Conservation (phyloP, 768 basidiomycete genomes). For the Hericium coralloides region DNA sequence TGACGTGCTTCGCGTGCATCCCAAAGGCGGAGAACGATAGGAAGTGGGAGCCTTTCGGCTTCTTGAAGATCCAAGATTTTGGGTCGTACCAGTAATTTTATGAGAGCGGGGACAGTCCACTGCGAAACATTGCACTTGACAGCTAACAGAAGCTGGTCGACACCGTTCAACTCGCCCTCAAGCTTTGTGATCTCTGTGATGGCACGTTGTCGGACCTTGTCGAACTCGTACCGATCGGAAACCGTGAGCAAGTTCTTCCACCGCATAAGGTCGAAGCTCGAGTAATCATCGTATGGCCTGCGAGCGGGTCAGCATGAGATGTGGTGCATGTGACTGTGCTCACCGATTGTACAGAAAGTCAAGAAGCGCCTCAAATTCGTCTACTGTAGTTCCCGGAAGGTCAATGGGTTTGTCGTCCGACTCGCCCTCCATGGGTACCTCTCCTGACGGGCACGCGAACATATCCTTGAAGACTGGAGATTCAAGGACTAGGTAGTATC, state of each 20-base stretch:
- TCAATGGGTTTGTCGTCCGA: conserved; percentile 13
- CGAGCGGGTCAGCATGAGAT: background rate
- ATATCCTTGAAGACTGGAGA: conserved; percentile 16
- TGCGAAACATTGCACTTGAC: conserved; percentile 11
- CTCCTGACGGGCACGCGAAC: conserved; percentile 2
- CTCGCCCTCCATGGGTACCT: conserved; percentile 8
- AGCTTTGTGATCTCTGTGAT: conserved; percentile 8
- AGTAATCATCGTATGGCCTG: conserved; percentile 10
- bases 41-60: background rate
- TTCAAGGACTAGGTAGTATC: conserved; percentile 10
- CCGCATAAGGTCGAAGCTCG: background rate
- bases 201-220: conserved; percentile 8
- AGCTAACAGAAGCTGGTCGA: conserved; percentile 13
- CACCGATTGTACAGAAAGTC: conserved; percentile 15
- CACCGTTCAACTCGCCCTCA: conserved; percentile 5
- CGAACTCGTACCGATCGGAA: conserved; percentile 10
- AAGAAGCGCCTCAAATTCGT: conserved; percentile 13
- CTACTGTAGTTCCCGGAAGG: conserved; percentile 5
- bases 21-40: background rate
- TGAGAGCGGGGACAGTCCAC: conserved; percentile 14
- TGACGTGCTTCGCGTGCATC: background rate
- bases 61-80: background rate
- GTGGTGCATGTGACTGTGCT: background rate
- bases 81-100: conserved; percentile 8
- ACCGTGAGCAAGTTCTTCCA: conserved; percentile 13